Conservation (phyloP, 176 grass and related monocot genomes). For the Melocanna baccifera region DNA sequence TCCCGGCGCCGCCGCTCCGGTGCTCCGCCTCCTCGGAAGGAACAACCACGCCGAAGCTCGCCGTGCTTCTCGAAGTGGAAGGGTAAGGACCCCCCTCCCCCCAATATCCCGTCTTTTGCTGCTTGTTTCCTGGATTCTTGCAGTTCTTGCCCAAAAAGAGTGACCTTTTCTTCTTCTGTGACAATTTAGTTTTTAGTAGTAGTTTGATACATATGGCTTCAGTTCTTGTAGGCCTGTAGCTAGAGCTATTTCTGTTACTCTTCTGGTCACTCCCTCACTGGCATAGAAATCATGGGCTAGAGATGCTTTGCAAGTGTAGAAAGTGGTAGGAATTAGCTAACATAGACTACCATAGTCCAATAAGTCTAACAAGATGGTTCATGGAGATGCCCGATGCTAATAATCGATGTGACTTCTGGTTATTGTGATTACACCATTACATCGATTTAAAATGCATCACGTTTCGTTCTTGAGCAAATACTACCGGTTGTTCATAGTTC, state of each 20-base stretch:
- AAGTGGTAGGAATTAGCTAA: neutral
- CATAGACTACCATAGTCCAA: neutral
- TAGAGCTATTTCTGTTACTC: neutral
- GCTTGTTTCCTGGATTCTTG: neutral
- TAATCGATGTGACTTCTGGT: neutral
- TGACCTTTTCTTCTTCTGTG: neutral
- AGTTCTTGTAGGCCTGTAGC: neutral
- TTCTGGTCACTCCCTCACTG: neutral
- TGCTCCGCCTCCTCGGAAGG: constrained; percentile 9
- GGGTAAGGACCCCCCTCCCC: constrained; percentile 25
- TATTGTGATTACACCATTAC: neutral
- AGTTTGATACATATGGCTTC: neutral
- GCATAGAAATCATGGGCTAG: neutral
- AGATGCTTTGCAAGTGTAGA: neutral
- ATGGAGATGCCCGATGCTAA: neutral
- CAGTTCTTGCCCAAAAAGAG: neutral
- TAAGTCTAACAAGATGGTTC: neutral
- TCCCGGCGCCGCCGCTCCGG: neutral
- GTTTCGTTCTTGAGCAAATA: neutral
- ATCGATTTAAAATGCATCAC: neutral
- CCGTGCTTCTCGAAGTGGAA: constrained; percentile 57
- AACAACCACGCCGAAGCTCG: neutral
- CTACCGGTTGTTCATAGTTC: neutral
- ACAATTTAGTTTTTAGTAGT: neutral
- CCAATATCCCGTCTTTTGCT: neutral